These are phyloP conservation scores for Cavenderia fasciculata DNA, from an alignment of 78 protist genomes.

Conservation along the genomic window DNA sequence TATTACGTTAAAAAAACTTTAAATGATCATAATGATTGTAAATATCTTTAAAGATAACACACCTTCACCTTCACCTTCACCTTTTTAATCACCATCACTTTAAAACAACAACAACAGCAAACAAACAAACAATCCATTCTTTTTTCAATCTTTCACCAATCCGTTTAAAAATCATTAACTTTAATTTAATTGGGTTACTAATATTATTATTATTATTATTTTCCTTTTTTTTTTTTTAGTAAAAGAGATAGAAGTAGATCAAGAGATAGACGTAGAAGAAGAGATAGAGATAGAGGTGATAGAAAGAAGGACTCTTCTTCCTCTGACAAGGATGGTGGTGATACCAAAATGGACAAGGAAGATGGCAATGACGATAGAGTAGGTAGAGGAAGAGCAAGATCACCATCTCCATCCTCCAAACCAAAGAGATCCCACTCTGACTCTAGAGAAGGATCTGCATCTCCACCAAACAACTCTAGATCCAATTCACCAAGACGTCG, in stretches of 20 bases:
- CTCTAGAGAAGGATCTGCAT: neutral
- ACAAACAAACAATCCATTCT: neutral
- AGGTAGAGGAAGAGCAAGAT: neutral
- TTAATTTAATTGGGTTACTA: no score
- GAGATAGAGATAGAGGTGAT: neutral
- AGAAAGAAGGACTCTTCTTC: no score
- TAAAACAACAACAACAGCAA: neutral
- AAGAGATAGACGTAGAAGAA: neutral
- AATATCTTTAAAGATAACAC: no score
- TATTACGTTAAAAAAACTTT: no score
- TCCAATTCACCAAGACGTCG: neutral
- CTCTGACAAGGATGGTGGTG: neutral
- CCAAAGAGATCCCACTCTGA: neutral
- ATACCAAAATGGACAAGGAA: neutral
- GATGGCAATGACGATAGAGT: conserved; percentile 1
- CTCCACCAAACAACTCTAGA: neutral
- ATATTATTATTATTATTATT: neutral
- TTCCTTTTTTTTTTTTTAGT: neutral
- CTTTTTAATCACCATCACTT: neutral
- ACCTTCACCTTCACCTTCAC: no score
- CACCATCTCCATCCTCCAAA: neutral
- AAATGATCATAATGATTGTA: no score
- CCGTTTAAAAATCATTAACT: no score
- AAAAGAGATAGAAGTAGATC: neutral
- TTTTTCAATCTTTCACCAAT: no score